A percentile compares a stretch with the other conserved stretches of the same genome.
Conservation (phyloP, 73 alveolate genomes). For the Urostyla sp. region DNA sequence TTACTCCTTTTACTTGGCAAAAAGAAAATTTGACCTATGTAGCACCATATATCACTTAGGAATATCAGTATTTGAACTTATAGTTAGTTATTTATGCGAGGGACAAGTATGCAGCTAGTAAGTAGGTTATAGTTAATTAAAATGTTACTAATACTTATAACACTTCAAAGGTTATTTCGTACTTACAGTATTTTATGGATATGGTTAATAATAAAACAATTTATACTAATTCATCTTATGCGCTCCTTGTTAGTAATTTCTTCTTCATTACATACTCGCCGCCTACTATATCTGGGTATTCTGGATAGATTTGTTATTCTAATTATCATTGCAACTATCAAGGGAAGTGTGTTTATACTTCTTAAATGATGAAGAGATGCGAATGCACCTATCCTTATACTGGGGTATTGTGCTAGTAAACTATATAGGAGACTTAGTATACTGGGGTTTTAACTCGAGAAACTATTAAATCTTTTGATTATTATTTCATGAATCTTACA, state of each 20-base stretch:
- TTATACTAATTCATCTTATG: not conserved
- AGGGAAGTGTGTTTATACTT: not conserved
- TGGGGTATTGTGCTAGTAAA: conserved; percentile 13
- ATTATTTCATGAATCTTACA: conserved; percentile 39
- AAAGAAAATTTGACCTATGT: not conserved
- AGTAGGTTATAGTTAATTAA: not conserved
- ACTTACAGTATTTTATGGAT: not conserved
- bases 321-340: conserved; percentile 5
- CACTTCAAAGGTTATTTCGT: not conserved
- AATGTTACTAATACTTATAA: not conserved
- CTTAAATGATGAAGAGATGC: not conserved
- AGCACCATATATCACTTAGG: conserved; percentile 19
- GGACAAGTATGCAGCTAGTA: conserved; percentile 18
- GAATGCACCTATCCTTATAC: conserved; percentile 1
- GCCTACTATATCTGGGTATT: not conserved
- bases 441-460: not conserved
- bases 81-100: not conserved
- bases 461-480: not conserved
- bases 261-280: not conserved
- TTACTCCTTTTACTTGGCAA: conserved; percentile 5
- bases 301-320: not conserved
- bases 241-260: conserved; percentile 8
- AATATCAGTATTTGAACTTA: not conserved
- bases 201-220: not conserved
- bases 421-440: not conserved